These are phyloP conservation scores for Westerdykella aurantiaca DNA, from an alignment of 2,329 filamentous ascomycete genomes.

Conservation along the genomic window DNA sequence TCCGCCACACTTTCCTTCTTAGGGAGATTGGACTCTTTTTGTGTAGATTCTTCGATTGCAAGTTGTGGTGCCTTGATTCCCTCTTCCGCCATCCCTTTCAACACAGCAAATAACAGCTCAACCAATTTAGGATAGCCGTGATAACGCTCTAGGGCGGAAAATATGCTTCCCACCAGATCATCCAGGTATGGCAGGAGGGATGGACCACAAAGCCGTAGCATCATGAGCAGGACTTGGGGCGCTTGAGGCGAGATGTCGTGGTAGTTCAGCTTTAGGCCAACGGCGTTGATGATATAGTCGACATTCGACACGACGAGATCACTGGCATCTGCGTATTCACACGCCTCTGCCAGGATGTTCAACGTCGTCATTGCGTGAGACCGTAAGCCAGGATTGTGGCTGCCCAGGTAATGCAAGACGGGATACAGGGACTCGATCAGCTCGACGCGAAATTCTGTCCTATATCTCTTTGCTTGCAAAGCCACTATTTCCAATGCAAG, in stretches of 20 bases:
- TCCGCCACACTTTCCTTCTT: conserved; percentile 13
- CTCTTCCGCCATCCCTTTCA: conserved; percentile 78
- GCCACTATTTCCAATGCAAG: conserved; percentile 77
- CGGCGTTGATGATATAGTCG: conserved; percentile 92
- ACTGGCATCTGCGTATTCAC: conserved; percentile 67
- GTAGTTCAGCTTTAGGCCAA: conserved; percentile 81
- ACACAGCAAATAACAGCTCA: conserved; percentile 74
- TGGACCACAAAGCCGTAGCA: conserved; percentile 81
- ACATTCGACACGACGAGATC: conserved; percentile 83
- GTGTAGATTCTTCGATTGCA: conserved; percentile 21
- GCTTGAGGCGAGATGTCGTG: conserved; percentile 89
- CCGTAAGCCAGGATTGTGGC: conserved; percentile 60
- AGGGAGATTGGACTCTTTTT: not conserved
- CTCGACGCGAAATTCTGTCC: conserved; percentile 69
- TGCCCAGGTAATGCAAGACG: conserved; percentile 80
- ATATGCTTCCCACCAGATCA: conserved; percentile 85
- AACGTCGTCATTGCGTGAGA: conserved; percentile 77
- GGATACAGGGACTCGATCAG: conserved; percentile 90
- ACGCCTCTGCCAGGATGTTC: conserved; percentile 70
- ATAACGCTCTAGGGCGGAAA: conserved; percentile 87
- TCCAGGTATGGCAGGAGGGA: conserved; percentile 80
- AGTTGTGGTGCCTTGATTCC: conserved; percentile 57
- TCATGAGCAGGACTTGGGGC: conserved; percentile 87
- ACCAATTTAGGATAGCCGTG: conserved; percentile 87
- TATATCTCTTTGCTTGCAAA: conserved; percentile 63